phyloP scores from a whole-genome alignment of 2,329 filamentous ascomycete species.

The Fusarium albidum region DNA sequence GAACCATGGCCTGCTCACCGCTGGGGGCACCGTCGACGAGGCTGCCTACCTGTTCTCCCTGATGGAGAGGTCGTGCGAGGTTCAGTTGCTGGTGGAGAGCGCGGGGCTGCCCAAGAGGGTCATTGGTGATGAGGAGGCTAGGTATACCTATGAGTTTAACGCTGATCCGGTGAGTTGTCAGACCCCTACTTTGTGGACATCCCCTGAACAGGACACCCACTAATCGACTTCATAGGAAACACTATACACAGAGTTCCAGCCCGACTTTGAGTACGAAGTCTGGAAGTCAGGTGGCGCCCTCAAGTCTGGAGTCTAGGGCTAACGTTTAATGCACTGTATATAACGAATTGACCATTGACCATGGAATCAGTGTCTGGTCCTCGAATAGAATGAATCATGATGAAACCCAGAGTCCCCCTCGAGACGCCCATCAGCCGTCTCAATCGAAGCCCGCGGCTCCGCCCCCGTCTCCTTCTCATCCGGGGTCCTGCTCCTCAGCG shows the following conservation, averaged over 20 bases:
- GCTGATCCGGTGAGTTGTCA: conserved; percentile 38
- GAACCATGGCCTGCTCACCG: conserved; percentile 72
- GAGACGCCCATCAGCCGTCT: no score
- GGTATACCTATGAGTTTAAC: conserved; percentile 48
- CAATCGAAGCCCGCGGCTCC: no score
- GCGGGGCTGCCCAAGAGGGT: conserved; percentile 37
- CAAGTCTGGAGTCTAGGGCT: conserved; percentile 18
- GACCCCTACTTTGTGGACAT: no score
- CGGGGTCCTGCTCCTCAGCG: no score
- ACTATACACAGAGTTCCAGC: conserved; percentile 46
- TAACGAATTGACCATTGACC: no score
- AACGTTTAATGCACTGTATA: not conserved
- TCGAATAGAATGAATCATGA: no score
- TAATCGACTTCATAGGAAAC: no score
- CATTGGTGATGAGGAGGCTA: conserved; percentile 50
- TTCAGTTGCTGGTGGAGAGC: conserved; percentile 45
- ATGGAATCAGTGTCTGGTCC: no score
- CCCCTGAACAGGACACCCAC: no score
- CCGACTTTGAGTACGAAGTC: conserved; percentile 46
- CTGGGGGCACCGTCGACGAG: conserved; percentile 71
- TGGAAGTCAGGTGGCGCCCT: conserved; percentile 42
- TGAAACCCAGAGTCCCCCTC: no score
- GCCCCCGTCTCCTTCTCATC: no score
- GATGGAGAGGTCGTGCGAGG: conserved; percentile 45
- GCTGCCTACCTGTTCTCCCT: conserved; percentile 67